phyloP scores from a whole-genome alignment of 1,284 basidiomycete species.

The Prillingera fragicola region DNA sequence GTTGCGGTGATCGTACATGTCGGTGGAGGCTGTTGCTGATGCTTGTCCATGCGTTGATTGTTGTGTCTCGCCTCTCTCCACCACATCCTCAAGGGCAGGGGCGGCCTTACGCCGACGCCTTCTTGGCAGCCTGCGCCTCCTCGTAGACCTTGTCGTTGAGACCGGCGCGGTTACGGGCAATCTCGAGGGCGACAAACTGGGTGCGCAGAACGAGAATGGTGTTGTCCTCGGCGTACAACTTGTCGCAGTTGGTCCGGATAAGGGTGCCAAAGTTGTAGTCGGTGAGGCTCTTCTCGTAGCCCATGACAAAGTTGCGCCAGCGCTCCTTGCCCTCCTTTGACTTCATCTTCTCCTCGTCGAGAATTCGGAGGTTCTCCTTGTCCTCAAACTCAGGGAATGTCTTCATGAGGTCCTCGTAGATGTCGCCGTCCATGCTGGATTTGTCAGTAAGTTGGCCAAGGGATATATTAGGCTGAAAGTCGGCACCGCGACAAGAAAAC shows the following conservation, averaged over 20 bases:
- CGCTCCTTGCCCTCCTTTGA: constrained; percentile 78
- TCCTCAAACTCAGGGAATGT: constrained; percentile 81
- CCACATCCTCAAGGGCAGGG: no score
- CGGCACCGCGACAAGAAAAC: no score
- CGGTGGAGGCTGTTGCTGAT: no score
- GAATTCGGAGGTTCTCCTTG: constrained; percentile 58
- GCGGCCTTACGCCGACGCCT: constrained; percentile 34
- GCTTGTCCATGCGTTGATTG: no score
- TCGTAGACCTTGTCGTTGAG: constrained; percentile 86
- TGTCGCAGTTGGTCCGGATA: constrained; percentile 71
- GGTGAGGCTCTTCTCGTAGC: constrained; percentile 76
- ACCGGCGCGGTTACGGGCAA: constrained; percentile 84
- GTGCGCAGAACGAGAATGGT: constrained; percentile 78
- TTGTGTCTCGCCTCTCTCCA: no score
- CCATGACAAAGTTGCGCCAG: constrained; percentile 80
- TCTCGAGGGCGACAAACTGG: constrained; percentile 92
- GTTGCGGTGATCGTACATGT: no score
- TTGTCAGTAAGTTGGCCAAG: constrained; percentile 3
- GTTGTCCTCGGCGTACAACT: constrained; percentile 87
- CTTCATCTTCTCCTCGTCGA: constrained; percentile 96
- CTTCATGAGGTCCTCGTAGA: constrained; percentile 68
- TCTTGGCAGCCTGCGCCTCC: constrained; percentile 54
- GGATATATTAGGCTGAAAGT: no score
- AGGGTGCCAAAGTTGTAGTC: constrained; percentile 98
- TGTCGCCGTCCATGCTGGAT: constrained; percentile 80